Base-by-base conservation (phyloP, 805 yeast genomes). In the Saccharomyces paradoxus region DNA sequence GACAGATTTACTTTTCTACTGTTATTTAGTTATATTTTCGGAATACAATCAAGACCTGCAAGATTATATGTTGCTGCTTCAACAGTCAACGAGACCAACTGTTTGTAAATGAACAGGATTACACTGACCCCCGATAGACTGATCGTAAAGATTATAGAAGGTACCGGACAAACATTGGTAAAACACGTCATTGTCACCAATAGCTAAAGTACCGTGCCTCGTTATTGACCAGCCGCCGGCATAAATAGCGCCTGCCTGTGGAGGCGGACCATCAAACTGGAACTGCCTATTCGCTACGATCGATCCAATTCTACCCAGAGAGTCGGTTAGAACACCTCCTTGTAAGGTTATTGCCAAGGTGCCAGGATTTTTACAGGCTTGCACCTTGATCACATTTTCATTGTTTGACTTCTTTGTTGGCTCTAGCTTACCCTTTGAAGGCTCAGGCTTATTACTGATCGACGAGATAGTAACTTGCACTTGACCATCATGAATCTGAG, bases 121-220 rank as follows among this genome's bases (percentile, higher is more conserved):
- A 77, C 91, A 85, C 67, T 84, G 87, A 32, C 67, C 71, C 55
- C 84, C 88, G 52, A 82, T 70, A 60, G 74, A 70, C 70, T 81
- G 74, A 69, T 83, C 87, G 72, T 86, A 86, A 72, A 86, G 74
- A 78, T 86, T 86, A 83, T 83, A 84, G 79, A 86, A 86, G 64
- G 74, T 76, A 60, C 90, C 91, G 30, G 89, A 83, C 61, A 78
- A 67, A 75, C 91, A 86, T 74, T 84, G 83, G 77, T 79, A 84
- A 75, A 84, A 84, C 49, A 77, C 73, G 52, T 79, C 78, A 47
- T 69, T 64, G 59, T 71, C 67, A 70, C 87, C 88, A 56, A 83
- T 68, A 32, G 86, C 85, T 62, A 82, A 76, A 68, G 74, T 74
- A 49, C 79, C 81, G 47, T 75, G 81, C 58, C 65, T 61, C 50